Conservation (phyloP, 208 protist genomes). For the Crithidia thermophila region DNA sequence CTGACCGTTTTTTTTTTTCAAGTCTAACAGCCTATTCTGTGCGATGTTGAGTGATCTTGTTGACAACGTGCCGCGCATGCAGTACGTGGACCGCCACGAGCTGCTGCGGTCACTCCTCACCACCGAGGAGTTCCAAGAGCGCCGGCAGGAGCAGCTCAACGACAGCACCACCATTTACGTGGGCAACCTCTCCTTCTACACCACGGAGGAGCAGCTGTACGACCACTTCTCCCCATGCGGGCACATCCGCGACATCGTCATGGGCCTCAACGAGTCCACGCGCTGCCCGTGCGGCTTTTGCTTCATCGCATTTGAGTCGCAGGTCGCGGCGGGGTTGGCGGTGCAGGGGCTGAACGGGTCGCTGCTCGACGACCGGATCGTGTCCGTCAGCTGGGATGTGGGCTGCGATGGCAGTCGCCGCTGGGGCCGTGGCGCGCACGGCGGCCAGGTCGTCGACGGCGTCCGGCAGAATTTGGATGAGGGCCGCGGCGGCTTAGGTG, state of each 20-base stretch:
- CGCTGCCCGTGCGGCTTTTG: constrained; percentile 98
- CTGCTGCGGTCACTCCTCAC: constrained; percentile 70
- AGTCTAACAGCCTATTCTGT: not conserved
- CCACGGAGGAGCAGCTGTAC: constrained; percentile 97
- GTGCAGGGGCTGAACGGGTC: constrained; percentile 83
- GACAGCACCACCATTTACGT: constrained; percentile 96
- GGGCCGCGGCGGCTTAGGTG: constrained; percentile 91
- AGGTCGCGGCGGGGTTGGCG: constrained; percentile 90
- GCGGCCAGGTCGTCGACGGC: constrained; percentile 94
- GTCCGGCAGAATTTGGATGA: constrained; percentile 91
- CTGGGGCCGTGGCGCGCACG: constrained; percentile 85
- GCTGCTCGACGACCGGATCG: constrained; percentile 80
- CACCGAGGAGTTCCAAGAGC: constrained; percentile 65
- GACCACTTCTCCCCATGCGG: constrained; percentile 95
- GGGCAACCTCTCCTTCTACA: constrained; percentile 98
- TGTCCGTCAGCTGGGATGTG: constrained; percentile 89
- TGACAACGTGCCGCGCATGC: constrained; percentile 63
- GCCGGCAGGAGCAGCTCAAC: constrained; percentile 73
- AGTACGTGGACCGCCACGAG: constrained; percentile 87
- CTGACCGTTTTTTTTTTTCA: not conserved
- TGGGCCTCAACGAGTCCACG: constrained; percentile 96
- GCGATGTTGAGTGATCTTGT: constrained; percentile 70
- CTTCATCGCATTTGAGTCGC: constrained; percentile 97
- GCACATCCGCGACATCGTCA: constrained; percentile 96
- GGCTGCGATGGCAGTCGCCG: constrained; percentile 77